Base-by-base conservation (phyloP, 176 grass and related monocot species). In the Zea luxurians region DNA sequence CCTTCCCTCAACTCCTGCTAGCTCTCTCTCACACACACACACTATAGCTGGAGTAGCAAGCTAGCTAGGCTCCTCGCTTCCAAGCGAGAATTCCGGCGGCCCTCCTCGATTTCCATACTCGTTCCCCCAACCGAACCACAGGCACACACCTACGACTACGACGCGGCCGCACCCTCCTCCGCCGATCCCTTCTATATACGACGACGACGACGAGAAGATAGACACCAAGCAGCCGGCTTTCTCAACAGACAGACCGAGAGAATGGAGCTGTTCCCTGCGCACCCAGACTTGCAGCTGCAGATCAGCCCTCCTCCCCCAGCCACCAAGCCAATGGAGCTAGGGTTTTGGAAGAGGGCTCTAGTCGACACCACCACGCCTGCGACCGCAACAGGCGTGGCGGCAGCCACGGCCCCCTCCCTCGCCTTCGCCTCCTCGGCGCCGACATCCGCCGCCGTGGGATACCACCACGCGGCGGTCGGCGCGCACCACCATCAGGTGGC, bases 201-300 rank as follows among this genome's bases (percentile, higher is more conserved):
- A 4, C 18, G 27, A 42, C 21, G 55, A 58, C 27, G 55, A 58
- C 18, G 63, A 40, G 55, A 58, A 58, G 63, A 40, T 55, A 68
- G 17, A 48, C 20, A 36, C 35, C 37, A 27, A 27, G 27, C 27
- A 40, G 38, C 52, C 17, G 2, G 53, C 17, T 7, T 67, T 55
- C 78, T 73, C 11, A 10, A 71, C 35, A 1, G 8, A 20, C 27
- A 40, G 36, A 57, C 18, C 43, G 60, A 64, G 42, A 40, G 68
- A 66, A 97, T 97, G 94, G 91, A 97, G 89, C 77, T 97, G 61
- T 97, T 94, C 75, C 89, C 91, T 11, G 74, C 91, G 12, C 94
- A 93, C 48, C 94, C 94, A 47, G 94, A 97, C 78, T 78, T 97
- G 27, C 92, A 93, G 75, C 85, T 97, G 61, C 94, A 97, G 83